These are phyloP conservation scores for Cutaneotrichosporon curvatum DNA, from an alignment of 1,284 basidiomycete species.

Conservation along the genomic window DNA sequence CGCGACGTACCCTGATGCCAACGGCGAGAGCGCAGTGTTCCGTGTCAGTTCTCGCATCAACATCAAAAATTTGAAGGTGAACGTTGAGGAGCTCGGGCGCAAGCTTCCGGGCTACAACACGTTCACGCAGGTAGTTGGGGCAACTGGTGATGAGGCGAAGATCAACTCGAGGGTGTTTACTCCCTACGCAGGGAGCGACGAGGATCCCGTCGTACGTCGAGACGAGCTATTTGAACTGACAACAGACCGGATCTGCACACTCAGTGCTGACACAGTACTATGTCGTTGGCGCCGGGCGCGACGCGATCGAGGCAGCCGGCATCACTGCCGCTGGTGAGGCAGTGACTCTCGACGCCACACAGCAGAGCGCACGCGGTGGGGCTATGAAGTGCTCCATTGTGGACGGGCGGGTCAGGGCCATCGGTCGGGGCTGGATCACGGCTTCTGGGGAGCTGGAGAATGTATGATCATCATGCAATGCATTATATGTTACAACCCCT, in stretches of 20 bases:
- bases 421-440: slow-evolving; percentile 5
- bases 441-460: not conserved
- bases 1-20: not conserved
- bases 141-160: not conserved
- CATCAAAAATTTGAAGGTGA: slow-evolving; percentile 1
- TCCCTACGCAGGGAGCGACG: slow-evolving; percentile 23
- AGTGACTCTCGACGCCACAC: slow-evolving; percentile 11
- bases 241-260: slow-evolving; percentile 34
- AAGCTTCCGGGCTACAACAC: not conserved
- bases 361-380: slow-evolving; percentile 11
- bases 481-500: not conserved
- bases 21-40: slow-evolving; percentile 4
- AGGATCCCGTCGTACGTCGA: slow-evolving; percentile 37
- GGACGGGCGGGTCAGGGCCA: slow-evolving; percentile 7
- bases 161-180: slow-evolving; percentile 28
- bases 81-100: not conserved
- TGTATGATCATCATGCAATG: not conserved
- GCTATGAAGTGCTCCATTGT: slow-evolving; percentile 8
- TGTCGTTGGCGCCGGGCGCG: slow-evolving; percentile 12
- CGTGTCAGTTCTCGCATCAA: slow-evolving; percentile 3
- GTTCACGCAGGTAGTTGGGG: slow-evolving; percentile 5
- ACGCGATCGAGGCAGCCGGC: not conserved
- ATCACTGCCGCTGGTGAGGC: not conserved
- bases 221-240: not conserved
- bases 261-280: slow-evolving; percentile 33